Evolutionary conservation across 2,329 filamentous ascomycete genomes (phyloP), one percentile per base, ranked within the genome.

Genomic region (Microcyclospora tardicrescens): DNA sequence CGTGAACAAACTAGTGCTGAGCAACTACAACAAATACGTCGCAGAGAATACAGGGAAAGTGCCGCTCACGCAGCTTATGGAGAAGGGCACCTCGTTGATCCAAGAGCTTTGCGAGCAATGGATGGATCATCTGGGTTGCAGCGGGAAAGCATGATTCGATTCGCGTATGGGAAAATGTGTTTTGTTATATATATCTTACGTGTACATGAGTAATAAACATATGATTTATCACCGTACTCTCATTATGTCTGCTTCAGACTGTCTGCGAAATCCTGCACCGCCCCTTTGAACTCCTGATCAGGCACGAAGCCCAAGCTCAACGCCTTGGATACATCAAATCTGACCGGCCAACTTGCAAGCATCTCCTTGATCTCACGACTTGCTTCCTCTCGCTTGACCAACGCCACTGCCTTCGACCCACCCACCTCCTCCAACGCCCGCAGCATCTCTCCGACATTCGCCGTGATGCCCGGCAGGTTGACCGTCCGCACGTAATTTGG

Each of bases 1-100:
- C 55, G 68, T 76, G 34, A 77, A 77, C 49, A 73, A 74, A 56
- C 66, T 73, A 16, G 62, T 77, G 50, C 71, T 57, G 58, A 65
- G 51, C 57, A 67, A 55, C 67, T 71, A 58, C 56, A 67, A 42
- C 51, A 56, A 40, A 55, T 71, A 44, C 63, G 65, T 65, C 43
- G 45, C 55, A 34, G 64, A 68, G 49, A 67, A 65, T 48, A 69
- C 69, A 1, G 69, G 66, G 1, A 65, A 64, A 43, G 63, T 66
- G 28, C 68, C 69, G 0, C 54, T 75, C 47, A 77, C 72, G 24
- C 59, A 63, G 2, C 43, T 74, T 40, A 63, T 75, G 50, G 73
- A 75, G 56, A 63, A 71, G 51, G 68, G 66, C 10, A 44, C 42
- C 11, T 24, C 24, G n/a, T 13, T 45, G 32, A 47, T 47, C 13